phyloP scores from a whole-genome alignment of 2,329 filamentous ascomycete genomes.

The Aspergillus tamarii region DNA sequence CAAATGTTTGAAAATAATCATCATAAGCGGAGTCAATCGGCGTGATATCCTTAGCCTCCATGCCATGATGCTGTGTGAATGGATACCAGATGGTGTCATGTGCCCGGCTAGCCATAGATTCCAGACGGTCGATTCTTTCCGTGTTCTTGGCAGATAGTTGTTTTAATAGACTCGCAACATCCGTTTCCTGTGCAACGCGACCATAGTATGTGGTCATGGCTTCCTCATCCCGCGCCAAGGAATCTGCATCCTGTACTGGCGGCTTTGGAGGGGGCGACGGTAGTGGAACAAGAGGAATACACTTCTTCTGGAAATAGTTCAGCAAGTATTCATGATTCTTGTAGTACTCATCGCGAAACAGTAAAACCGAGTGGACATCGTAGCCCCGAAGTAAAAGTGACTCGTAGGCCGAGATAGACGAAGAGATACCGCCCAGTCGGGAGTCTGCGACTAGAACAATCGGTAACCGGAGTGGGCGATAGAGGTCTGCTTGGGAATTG shows the following conservation, averaged over 20 bases:
- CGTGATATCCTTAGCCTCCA: slow-evolving; percentile 65
- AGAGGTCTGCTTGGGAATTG: slow-evolving; percentile 76
- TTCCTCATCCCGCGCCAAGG: slow-evolving; percentile 53
- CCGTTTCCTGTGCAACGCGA: slow-evolving; percentile 42
- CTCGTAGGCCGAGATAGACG: slow-evolving; percentile 79
- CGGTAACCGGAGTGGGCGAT: slow-evolving; percentile 72
- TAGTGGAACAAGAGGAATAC: slow-evolving; percentile 61
- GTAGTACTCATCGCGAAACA: slow-evolving; percentile 70
- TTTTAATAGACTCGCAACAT: slow-evolving; percentile 52
- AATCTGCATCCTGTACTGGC: slow-evolving; percentile 28
- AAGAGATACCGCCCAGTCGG: slow-evolving; percentile 76
- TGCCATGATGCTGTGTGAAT: slow-evolving; percentile 76
- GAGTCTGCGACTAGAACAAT: slow-evolving; percentile 75
- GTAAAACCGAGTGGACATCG: slow-evolving; percentile 69
- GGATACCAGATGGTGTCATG: slow-evolving; percentile 78
- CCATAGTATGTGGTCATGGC: slow-evolving; percentile 69
- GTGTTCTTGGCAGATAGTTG: slow-evolving; percentile 59
- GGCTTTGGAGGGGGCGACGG: slow-evolving; percentile 60
- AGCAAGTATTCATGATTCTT: slow-evolving; percentile 69
- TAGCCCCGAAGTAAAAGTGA: slow-evolving; percentile 78
- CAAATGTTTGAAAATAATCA: slow-evolving; percentile 72
- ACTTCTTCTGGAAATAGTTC: slow-evolving; percentile 66
- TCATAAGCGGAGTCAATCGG: slow-evolving; percentile 80
- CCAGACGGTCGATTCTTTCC: slow-evolving; percentile 60
- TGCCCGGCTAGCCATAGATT: slow-evolving; percentile 65